Conservation (phyloP, 1,284 basidiomycete genomes). For the Entoloma clypeatum region DNA sequence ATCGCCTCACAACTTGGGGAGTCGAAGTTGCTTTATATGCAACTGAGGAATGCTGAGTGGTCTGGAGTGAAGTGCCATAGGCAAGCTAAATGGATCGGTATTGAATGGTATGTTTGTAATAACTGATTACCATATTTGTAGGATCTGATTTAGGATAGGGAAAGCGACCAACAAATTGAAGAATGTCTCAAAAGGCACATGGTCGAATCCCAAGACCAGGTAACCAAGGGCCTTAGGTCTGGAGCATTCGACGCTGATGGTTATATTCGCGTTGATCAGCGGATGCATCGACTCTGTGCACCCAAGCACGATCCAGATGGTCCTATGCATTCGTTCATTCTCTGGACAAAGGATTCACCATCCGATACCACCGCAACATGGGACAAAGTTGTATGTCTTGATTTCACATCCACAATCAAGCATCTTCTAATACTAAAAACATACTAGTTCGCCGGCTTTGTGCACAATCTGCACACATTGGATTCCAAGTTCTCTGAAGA, state of each 20-base stretch:
- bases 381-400: background rate
- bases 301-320: background rate
- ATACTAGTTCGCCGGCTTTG: background rate
- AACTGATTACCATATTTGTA: background rate
- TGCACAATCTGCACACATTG: no score
- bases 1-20: no score
- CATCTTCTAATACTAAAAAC: background rate
- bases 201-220: background rate
- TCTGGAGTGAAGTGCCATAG: background rate
- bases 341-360: background rate
- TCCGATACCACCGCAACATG: background rate
- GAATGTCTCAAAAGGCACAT: background rate
- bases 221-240: background rate
- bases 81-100: background rate
- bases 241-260: background rate
- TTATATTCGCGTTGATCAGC: background rate
- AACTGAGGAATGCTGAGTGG: background rate
- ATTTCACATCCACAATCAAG: background rate
- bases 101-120: background rate
- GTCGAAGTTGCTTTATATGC: no score
- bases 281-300: background rate
- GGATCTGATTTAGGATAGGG: background rate
- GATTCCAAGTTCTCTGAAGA: no score
- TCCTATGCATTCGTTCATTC: background rate
- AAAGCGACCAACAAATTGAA: background rate